Percentiles rank a stretch among this genome's conserved stretches.
These are phyloP conservation scores for Phanerodontia chrysosporium DNA, from an alignment of 768 basidiomycete species.

Conservation along the genomic window DNA sequence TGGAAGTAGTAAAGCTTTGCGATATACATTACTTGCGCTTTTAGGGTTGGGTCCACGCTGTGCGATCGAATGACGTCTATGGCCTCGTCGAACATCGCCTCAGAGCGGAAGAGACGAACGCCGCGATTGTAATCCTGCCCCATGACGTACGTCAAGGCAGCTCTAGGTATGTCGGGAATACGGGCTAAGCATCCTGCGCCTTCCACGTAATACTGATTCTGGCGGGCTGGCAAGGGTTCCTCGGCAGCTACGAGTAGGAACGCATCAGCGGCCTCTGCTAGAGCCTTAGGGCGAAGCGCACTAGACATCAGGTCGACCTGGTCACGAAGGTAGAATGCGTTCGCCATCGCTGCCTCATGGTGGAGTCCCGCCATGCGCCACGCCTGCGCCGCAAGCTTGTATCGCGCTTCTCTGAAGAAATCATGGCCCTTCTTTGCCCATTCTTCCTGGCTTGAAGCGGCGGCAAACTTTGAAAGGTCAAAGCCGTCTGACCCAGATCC, in stretches of 20 bases:
- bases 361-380: neutral
- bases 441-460: neutral
- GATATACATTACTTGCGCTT: neutral
- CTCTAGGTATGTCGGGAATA: neutral
- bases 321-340: neutral
- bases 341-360: neutral
- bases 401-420: neutral
- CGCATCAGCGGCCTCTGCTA: neutral
- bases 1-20: neutral
- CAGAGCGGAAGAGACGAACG: neutral
- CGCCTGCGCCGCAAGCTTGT: neutral
- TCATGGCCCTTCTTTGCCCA: neutral
- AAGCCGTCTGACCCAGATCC: neutral
- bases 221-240: neutral
- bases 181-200: neutral
- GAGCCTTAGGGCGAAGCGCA: neutral
- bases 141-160: neutral
- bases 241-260: neutral
- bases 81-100: neutral
- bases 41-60: neutral
- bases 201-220: neutral
- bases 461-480: slow-evolving; percentile 1
- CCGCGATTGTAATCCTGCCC: neutral
- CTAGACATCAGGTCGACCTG: neutral
- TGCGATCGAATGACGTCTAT: neutral